Evolutionary conservation across 768 basidiomycete genomes (phyloP).

Genomic region (Phylloporus rhodoxanthus): DNA sequence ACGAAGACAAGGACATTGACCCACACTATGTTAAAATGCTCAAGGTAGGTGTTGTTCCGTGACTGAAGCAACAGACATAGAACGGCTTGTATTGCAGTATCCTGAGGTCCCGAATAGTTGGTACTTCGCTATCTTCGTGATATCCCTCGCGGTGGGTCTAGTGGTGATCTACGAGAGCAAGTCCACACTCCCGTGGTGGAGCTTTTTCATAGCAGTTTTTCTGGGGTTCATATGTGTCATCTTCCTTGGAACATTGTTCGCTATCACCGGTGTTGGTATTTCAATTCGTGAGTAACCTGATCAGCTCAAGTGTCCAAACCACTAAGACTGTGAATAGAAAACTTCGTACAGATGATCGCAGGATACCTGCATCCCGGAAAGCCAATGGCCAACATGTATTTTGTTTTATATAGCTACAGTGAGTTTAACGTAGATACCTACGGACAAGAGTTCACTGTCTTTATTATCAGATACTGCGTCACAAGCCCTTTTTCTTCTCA

Average conservation of each 20-base stretch:
- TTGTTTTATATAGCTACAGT: slow-evolving; percentile 45
- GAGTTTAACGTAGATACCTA: slow-evolving; percentile 5
- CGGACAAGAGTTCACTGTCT: slow-evolving; percentile 36
- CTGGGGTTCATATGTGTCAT: slow-evolving; percentile 46
- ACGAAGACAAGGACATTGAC: slow-evolving; percentile 40
- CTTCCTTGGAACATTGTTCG: slow-evolving; percentile 49
- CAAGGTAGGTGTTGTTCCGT: slow-evolving; percentile 27
- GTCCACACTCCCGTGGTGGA: slow-evolving; percentile 57
- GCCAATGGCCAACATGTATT: slow-evolving; percentile 42
- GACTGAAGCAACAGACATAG: neutral
- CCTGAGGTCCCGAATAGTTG: slow-evolving; percentile 31
- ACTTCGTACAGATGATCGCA: slow-evolving; percentile 34
- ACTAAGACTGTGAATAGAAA: slow-evolving; percentile 12
- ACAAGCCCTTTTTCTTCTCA: slow-evolving; percentile 46
- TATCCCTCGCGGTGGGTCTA: slow-evolving; percentile 44
- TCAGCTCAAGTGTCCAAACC: neutral
- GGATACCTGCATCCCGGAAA: slow-evolving; percentile 34
- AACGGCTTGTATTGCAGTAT: slow-evolving; percentile 19
- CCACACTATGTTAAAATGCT: slow-evolving; percentile 52
- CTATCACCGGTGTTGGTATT: slow-evolving; percentile 36
- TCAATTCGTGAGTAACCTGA: slow-evolving; percentile 19
- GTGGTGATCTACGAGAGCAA: slow-evolving; percentile 47
- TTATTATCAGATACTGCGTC: slow-evolving; percentile 42
- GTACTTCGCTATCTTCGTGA: slow-evolving; percentile 26
- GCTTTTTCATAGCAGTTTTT: slow-evolving; percentile 44